phyloP scores from a whole-genome alignment of 2,329 filamentous ascomycete genomes.

The Paraphaeosphaeria sporulosa region DNA sequence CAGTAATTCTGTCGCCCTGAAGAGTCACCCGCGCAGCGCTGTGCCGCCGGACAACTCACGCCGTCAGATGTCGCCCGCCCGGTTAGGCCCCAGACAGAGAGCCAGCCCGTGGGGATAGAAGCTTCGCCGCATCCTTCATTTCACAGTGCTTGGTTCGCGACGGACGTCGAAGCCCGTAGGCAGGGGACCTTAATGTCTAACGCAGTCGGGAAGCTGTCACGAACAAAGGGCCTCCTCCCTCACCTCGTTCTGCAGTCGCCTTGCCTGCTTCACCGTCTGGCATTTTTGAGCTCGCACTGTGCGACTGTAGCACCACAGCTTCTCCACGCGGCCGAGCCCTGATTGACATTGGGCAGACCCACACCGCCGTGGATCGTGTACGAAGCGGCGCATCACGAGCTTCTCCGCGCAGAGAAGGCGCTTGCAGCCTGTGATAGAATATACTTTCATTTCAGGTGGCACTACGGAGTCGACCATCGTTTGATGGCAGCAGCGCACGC shows the following conservation, averaged over 20 bases:
- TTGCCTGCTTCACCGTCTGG: background rate
- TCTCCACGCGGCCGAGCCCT: conserved; percentile 7
- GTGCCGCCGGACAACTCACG: conserved; percentile 9
- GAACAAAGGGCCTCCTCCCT: background rate
- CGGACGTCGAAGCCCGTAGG: conserved; percentile 13
- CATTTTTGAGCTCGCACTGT: conserved; percentile 6
- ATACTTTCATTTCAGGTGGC: conserved; percentile 19
- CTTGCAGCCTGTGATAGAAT: conserved; percentile 17
- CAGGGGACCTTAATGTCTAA: conserved; percentile 10
- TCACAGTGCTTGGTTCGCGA: conserved; percentile 6
- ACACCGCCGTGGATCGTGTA: conserved; percentile 14
- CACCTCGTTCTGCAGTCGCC: background rate
- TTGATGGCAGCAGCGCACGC: conserved; percentile 23
- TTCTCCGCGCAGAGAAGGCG: conserved; percentile 11
- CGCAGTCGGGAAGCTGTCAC: conserved; percentile 20
- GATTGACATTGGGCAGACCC: background rate
- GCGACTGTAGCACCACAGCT: conserved; percentile 4
- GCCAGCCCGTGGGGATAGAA: conserved; percentile 8
- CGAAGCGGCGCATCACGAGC: conserved; percentile 23
- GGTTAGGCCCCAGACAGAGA: conserved; percentile 19
- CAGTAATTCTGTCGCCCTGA: background rate
- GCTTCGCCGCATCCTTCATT: conserved; percentile 21
- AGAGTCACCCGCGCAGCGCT: conserved; percentile 15
- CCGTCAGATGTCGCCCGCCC: conserved; percentile 8
- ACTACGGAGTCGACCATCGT: conserved; percentile 19